These are phyloP conservation scores for Phyllosticta citriasiana DNA, from an alignment of 2,329 filamentous ascomycete genomes.

Conservation along the genomic window DNA sequence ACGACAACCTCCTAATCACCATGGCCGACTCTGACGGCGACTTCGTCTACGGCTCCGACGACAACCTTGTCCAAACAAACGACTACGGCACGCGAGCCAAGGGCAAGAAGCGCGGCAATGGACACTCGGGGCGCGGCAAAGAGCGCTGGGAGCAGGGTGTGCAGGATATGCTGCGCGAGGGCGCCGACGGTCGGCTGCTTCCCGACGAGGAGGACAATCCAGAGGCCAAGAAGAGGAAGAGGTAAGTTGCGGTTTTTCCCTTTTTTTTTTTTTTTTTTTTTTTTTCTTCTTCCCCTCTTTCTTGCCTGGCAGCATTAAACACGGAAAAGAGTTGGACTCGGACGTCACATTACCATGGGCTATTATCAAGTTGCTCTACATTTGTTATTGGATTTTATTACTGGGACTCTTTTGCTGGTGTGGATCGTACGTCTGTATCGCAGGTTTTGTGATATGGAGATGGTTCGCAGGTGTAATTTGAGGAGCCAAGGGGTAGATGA, in stretches of 20 bases:
- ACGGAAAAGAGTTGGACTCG: background rate
- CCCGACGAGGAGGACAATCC: conserved; percentile 61
- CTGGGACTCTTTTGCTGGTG: background rate
- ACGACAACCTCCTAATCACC: conserved; percentile 7
- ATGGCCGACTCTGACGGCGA: conserved; percentile 70
- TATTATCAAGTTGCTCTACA: background rate
- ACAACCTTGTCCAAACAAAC: conserved; percentile 32
- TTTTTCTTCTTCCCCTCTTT: too few species aligned
- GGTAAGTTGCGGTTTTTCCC: conserved; percentile 31
- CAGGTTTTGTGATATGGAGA: background rate
- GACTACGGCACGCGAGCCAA: conserved; percentile 20
- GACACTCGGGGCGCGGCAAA: background rate
- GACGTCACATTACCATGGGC: background rate
- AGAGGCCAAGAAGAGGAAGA: conserved; percentile 72
- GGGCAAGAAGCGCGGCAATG: conserved; percentile 6
- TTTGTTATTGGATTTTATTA: background rate
- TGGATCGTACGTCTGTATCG: background rate
- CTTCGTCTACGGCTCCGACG: conserved; percentile 55
- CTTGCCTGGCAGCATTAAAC: background rate
- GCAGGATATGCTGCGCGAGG: conserved; percentile 14
- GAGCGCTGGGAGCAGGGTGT: conserved; percentile 11
- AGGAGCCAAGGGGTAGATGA: background rate
- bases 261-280: too few species aligned
- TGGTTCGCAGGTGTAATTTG: background rate
- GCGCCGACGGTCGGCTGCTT: conserved; percentile 60